Conservation (phyloP, 2,329 filamentous ascomycete species). For the Madurella fahalii region DNA sequence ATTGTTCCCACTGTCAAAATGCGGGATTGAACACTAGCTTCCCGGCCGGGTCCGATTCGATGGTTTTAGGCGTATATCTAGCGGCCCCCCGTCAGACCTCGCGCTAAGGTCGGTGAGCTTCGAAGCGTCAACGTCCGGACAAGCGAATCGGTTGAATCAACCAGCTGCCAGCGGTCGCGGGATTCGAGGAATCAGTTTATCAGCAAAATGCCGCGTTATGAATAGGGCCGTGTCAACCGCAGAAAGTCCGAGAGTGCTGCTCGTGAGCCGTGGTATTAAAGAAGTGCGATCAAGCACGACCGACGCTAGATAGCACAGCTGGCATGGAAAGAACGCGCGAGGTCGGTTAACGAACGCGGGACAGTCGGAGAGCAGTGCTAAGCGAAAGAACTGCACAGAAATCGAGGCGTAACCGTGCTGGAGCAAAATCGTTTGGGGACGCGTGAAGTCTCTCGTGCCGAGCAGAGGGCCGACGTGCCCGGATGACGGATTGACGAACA, state of each 20-base stretch:
- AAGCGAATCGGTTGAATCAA: not conserved
- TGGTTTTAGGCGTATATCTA: not conserved
- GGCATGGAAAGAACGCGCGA: slow-evolving; percentile 9
- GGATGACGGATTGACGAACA: slow-evolving; percentile 3
- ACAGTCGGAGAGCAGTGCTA: slow-evolving; percentile 1
- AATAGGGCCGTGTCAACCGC: not conserved
- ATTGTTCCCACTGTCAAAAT: not conserved
- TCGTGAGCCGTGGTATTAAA: slow-evolving; percentile 2
- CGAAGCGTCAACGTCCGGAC: not conserved
- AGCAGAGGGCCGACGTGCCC: slow-evolving; percentile 14
- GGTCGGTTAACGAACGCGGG: slow-evolving; percentile 3
- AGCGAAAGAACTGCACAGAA: not conserved
- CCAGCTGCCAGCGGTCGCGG: not conserved
- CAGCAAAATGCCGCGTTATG: not conserved
- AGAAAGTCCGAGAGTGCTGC: not conserved
- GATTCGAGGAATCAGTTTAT: not conserved
- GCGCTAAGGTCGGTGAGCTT: not conserved
- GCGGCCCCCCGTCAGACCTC: not conserved
- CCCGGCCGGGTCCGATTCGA: not conserved
- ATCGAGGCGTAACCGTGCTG: slow-evolving; percentile 1
- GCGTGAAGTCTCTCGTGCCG: slow-evolving; percentile 6
- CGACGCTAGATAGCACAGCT: slow-evolving; percentile 4
- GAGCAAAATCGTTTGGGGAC: not conserved
- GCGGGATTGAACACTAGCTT: not conserved
- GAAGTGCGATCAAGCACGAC: slow-evolving; percentile 13